Percentiles rank a stretch among this genome's conserved stretches.
Evolutionary conservation across 805 yeast genomes (phyloP).

Genomic region (Ogataea nitratoaversa): DNA sequence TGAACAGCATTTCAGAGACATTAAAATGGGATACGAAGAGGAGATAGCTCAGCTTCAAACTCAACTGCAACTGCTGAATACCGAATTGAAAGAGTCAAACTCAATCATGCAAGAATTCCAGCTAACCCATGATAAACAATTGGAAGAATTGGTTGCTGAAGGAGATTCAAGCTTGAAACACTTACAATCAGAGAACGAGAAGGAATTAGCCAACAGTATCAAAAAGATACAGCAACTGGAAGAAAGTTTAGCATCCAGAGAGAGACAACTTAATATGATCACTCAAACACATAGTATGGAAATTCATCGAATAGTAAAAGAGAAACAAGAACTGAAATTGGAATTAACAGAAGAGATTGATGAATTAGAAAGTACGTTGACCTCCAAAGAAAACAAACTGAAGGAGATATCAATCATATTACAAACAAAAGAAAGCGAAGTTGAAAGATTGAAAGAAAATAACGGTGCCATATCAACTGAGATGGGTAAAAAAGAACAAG

Average conservation of each 20-base stretch:
- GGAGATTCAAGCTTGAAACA: slow-evolving; percentile 2
- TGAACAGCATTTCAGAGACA: neutral
- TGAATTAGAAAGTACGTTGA: neutral
- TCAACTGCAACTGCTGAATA: slow-evolving; percentile 6
- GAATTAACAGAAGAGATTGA: neutral
- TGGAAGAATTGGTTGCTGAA: slow-evolving; percentile 1
- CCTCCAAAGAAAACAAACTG: neutral
- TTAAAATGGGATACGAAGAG: neutral
- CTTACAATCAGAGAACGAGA: slow-evolving; percentile 1
- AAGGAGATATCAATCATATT: neutral
- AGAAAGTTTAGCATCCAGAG: neutral
- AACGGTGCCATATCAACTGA: neutral
- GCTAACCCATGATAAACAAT: slow-evolving; percentile 15
- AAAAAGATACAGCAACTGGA: neutral
- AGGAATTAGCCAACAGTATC: neutral
- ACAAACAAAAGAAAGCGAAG: neutral
- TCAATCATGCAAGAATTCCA: slow-evolving; percentile 15
- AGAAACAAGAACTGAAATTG: neutral
- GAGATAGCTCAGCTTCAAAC: slow-evolving; percentile 1
- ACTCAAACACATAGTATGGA: neutral
- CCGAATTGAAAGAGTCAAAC: slow-evolving; percentile 13
- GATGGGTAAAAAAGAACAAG: neutral
- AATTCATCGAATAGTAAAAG: neutral
- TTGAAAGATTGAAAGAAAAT: neutral
- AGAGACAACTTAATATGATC: neutral